phyloP scores from a whole-genome alignment of 1,139 yeast genomes.

The Pneumocystis sp. region DNA sequence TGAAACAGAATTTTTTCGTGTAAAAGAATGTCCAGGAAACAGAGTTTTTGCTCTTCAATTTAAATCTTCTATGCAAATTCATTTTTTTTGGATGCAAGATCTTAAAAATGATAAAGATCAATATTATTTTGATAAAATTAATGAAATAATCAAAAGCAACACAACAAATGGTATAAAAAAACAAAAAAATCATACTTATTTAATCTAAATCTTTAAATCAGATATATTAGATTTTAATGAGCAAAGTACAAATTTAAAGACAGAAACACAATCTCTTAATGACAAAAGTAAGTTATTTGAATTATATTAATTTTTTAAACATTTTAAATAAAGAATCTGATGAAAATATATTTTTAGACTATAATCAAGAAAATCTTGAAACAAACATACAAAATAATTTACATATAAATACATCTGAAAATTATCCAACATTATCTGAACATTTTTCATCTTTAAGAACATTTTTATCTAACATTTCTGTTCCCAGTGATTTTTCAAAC shows the following conservation, averaged over 20 bases:
- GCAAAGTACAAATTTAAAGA: neutral
- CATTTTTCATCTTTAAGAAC: neutral
- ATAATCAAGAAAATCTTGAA: neutral
- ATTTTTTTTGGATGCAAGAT: slow-evolving; percentile 85
- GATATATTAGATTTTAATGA: neutral
- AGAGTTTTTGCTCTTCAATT: slow-evolving; percentile 74
- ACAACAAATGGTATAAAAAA: neutral
- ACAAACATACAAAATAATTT: neutral
- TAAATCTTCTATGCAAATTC: slow-evolving; percentile 67
- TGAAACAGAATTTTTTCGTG: slow-evolving; percentile 71
- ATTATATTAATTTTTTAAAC: neutral
- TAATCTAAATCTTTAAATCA: neutral
- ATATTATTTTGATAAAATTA: slow-evolving; percentile 6
- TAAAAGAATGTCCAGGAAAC: slow-evolving; percentile 63
- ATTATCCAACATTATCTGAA: neutral
- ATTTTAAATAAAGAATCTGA: neutral
- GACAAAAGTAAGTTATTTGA: neutral
- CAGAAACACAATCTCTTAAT: neutral
- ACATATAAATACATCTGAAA: neutral
- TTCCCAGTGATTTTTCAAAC: neutral
- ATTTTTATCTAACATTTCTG: neutral
- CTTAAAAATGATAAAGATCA: slow-evolving; percentile 9
- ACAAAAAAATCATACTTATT: neutral
- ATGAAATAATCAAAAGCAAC: slow-evolving; percentile 12
- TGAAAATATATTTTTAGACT: neutral